Base-by-base conservation (phyloP, 1,284 basidiomycete species). In the Ceratobasidium sp. region DNA sequence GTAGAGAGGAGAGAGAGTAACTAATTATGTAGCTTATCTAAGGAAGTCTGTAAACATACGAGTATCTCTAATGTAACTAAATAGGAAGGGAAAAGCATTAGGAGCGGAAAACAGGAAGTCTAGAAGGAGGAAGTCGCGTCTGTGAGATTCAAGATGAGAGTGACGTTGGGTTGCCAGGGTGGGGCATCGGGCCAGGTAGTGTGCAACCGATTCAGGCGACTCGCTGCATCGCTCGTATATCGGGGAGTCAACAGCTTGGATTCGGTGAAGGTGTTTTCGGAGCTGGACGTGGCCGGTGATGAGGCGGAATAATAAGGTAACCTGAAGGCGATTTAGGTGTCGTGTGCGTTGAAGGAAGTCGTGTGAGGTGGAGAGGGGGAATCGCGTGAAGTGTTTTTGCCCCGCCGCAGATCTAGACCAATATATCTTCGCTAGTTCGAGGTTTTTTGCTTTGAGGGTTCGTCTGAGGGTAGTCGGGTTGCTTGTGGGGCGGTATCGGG, bases 261-360 rank as follows among this genome's bases (percentile, higher is more conserved):
- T 7, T 1, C 65, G 48, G 29, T 54, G 19, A 6, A 67, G 31
- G 36, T 67, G 48, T 17, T 24, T 1, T 14, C n/a, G 27, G 65
- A 54, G 65, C n/a, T 53, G 48, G 50, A 54, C 65, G 15, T 67
- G 65, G 33, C 65, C 65, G 1, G 65, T 31, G 51, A 44, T 54
- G 27, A 67, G 65, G 6, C 65, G 24, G 31, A 53, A 67, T 1
- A 67, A 33, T 8, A 67, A 29, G 14, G 65, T 67, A 6, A 27
- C 31, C 19, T 14, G 27, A n/a, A 8, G 17, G 19, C 50, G 33
- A n/a, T 27, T 22, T 11, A 41, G 65, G 6, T 4, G 5, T 1
- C 24, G 31, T 8, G 31, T 31, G n/a, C 22, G 65, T 7, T 5
- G 1, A 15, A 44, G 14, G 36, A 51, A 67, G 29, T 62, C 15